These are phyloP conservation scores for Diaporthe velutina DNA, from an alignment of 2,329 filamentous ascomycete genomes.

Conservation along the genomic window DNA sequence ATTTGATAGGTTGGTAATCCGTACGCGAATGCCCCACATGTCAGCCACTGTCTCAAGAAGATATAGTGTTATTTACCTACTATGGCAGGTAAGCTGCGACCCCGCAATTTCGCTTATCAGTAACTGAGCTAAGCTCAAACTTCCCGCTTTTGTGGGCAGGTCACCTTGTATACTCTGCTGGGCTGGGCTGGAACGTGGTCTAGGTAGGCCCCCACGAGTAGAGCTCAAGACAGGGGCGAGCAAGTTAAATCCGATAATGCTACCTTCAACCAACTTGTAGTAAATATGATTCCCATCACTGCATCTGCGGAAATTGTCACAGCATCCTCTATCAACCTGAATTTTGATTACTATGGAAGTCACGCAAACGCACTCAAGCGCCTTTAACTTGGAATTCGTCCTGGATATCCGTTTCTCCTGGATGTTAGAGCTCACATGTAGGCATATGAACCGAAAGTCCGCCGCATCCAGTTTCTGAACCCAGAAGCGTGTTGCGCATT, in stretches of 20 bases:
- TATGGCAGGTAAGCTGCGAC: background rate
- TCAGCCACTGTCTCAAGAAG: background rate
- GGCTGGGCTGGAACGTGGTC: too few relatives aligned
- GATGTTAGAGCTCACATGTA: background rate
- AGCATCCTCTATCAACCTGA: background rate
- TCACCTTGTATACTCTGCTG: background rate
- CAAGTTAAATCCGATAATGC: background rate
- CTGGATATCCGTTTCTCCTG: background rate
- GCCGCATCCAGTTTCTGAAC: background rate
- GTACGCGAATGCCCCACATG: background rate
- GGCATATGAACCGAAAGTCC: background rate
- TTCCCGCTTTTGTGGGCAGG: background rate
- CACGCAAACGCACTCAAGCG: background rate
- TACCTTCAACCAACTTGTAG: background rate
- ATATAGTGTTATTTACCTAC: background rate
- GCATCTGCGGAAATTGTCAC: background rate
- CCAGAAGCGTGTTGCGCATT: background rate
- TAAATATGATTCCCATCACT: background rate
- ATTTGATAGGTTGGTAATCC: background rate
- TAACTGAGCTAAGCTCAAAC: background rate
- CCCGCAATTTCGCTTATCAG: slow-evolving; percentile 4
- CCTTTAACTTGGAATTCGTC: background rate
- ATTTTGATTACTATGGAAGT: background rate
- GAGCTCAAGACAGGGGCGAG: background rate
- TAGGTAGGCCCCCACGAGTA: background rate